Evolutionary conservation across 2,329 filamentous ascomycete species (phyloP), one percentile per base, ranked within the genome.

Genomic region (Microascus cirrosus): DNA sequence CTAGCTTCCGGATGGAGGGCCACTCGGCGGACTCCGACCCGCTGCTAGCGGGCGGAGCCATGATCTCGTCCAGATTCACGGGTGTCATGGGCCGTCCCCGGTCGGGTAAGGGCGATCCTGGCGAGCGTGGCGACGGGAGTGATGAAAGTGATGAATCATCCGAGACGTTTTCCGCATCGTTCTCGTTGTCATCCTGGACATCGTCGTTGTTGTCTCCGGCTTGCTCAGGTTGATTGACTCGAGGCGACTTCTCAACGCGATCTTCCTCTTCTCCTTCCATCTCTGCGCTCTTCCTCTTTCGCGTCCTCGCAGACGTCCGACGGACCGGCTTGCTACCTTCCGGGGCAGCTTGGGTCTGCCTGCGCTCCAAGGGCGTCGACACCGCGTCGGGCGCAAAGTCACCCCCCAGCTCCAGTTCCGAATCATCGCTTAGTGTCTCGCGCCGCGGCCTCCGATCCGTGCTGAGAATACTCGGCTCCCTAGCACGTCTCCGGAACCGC

Each of bases 371-470:
- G 3, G 86, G 85, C 7, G 86, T 89, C 18, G 84, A 86, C 70
- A 87, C 84, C 32, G 83, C 84, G 59, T 88, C 84, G 0, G 78
- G 85, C 56, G 74, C 77, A 65, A 82, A 86, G 62, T 81, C 71
- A 74, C 74, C 68, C 61, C 80, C 77, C 24, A 80, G 73, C 12
- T 74, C 70, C 35, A 63, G 64, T 35, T 70, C 71, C 34, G 56
- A 58, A 28, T 58, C 50, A 24, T 58, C 56, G 25, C 20, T 25
- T 8, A 39, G 45, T 11, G 28, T 57, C 55, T 61, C 60, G 6
- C 60, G 61, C 51, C 67, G 66, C 22, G 70, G 66, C 59, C 71
- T 80, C 60, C 77, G 75, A 2, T 73, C 73, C 1, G 78, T 78
- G 5, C 80, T 78, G 50, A 86, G 67, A 58, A 86, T 85, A 66